Base-by-base conservation (phyloP, 495 filamentous ascomycete species). In the Aspergillus cavernicola region DNA sequence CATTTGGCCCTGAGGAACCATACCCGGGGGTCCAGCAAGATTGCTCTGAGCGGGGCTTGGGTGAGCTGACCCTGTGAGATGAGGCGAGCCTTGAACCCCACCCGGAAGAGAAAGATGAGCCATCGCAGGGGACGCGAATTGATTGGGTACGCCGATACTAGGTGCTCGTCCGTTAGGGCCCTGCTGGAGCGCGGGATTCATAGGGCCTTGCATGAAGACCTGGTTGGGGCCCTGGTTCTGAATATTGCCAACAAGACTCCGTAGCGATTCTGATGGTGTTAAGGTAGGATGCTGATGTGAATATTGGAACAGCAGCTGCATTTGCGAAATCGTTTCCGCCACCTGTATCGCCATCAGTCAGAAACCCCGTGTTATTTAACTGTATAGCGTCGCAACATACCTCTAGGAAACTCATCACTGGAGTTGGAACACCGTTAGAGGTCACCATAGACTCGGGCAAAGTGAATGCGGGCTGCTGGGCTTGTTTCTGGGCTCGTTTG, bases 1-100 rank as follows among this genome's bases (percentile, higher is more conserved):
- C 38, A 78, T 75, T 66, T 88, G 85, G 58, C 84, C 88, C 51
- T 84, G 86, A 56, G 88, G 85, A 28, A 82, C 77, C 83, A 95
- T 92, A 23, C 79, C 79, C 8, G 75, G 69, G 19, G 72, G 71
- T 12, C 68, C 69, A 22, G 64, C 59, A 38, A 75, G 60, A 35
- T 75, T 68, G 39, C 65, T 73, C 51, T 74, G 73, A 13, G 69
- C 74, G 18, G 73, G 75, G 52, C 74, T 76, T 13, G 74, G 64
- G 20, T 79, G 73, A 1, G 70, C 75, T 8, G 78, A 79, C 9
- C 68, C 72, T 31, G 64, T 66, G 22, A 77, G 60, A 51, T 70
- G 75, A 48, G 71, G 72, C 23, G 68, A 77, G 15, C 71, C 72
- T 57, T 78, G 74, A 7, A 33, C 31, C 23, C 52, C 59, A 13